Evolutionary conservation across 2,329 filamentous ascomycete genomes (phyloP), one percentile per base, ranked within the genome.

Genomic region (Taxawa tesnikishii): DNA sequence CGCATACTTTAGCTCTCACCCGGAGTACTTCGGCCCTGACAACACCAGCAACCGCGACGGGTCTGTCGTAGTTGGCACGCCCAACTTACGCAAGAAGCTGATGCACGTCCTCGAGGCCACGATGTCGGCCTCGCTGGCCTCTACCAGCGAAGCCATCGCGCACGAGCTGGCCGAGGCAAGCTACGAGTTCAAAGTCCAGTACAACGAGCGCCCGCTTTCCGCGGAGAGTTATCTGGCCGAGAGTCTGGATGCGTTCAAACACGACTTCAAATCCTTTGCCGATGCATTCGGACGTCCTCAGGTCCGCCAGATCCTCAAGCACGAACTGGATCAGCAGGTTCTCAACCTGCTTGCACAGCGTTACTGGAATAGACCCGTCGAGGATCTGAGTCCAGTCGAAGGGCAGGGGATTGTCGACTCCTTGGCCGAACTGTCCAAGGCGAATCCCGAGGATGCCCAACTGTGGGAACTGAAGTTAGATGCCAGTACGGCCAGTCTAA

Each of bases 101-200:
- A 98, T 98, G 88, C 77, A 87, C 42, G 85, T 96, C 23, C 70
- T 98, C 23, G 90, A 98, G 55, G 82, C 94, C 50, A 94, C 85
- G 4, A 98, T 98, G 92, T 88, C 88, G 16, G 75, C 83, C 19
- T 94, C 83, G 48, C 67, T 98, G 33, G 82, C 90, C 45, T 76
- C 75, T 34, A 98, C 90, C 3, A 83, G 82, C 45, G 84, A 94
- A 50, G 84, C 85, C 7, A 94, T 98, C 43, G 79, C 80, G 39
- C 84, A 94, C 53, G 90, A 98, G 55, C 73, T 98, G 0, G 88
- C 94, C 49, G 90, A 98, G 58, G 87, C 90, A 3, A 88, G 83
- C 0, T 98, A 98, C 51, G 88, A 98, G 57, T 98, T 94, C 68
- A 98, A 98, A 55, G 90, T 98, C 4, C 92, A 98, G 55, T 98